Percentiles rank a stretch among this genome's conserved stretches.
These are phyloP conservation scores for Fusarium temperatum DNA, from an alignment of 2,329 filamentous ascomycete genomes.

Conservation along the genomic window DNA sequence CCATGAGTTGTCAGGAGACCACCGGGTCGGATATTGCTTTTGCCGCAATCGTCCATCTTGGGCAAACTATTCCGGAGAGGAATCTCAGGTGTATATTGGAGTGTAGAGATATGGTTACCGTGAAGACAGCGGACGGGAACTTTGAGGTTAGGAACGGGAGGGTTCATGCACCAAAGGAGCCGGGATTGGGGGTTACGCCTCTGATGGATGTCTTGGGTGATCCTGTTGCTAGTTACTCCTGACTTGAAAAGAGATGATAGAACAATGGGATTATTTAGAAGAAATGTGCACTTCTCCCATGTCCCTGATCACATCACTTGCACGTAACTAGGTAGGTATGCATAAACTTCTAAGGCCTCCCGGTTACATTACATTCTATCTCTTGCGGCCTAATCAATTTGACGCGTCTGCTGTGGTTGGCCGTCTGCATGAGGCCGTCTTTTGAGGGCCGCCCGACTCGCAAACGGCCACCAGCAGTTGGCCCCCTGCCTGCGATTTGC, in stretches of 20 bases:
- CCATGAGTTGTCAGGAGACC: slow-evolving; percentile 31
- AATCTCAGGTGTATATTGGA: slow-evolving; percentile 30
- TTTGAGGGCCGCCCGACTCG: not conserved
- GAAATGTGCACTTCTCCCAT: not conserved
- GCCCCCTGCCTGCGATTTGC: not conserved
- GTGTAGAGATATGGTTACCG: slow-evolving; percentile 22
- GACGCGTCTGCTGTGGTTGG: not conserved
- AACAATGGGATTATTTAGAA: not conserved
- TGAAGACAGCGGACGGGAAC: slow-evolving; percentile 27
- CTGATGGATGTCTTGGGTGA: slow-evolving; percentile 28
- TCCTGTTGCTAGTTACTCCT: slow-evolving; percentile 27
- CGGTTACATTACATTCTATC: not conserved
- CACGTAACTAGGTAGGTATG: not conserved
- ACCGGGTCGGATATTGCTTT: slow-evolving; percentile 29
- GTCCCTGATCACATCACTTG: not conserved
- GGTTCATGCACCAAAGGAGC: slow-evolving; percentile 19
- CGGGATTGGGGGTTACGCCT: slow-evolving; percentile 19
- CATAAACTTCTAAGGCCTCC: not conserved
- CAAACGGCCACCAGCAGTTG: slow-evolving; percentile 6
- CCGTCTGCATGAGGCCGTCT: slow-evolving; percentile 9
- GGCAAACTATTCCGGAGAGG: slow-evolving; percentile 24
- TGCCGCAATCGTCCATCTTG: slow-evolving; percentile 29
- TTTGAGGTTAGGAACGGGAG: slow-evolving; percentile 24
- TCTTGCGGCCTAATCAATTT: not conserved
- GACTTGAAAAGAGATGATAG: not conserved